Evolutionary conservation across 2,329 filamentous ascomycete genomes (phyloP).

Genomic region (Alternaria postmessia): DNA sequence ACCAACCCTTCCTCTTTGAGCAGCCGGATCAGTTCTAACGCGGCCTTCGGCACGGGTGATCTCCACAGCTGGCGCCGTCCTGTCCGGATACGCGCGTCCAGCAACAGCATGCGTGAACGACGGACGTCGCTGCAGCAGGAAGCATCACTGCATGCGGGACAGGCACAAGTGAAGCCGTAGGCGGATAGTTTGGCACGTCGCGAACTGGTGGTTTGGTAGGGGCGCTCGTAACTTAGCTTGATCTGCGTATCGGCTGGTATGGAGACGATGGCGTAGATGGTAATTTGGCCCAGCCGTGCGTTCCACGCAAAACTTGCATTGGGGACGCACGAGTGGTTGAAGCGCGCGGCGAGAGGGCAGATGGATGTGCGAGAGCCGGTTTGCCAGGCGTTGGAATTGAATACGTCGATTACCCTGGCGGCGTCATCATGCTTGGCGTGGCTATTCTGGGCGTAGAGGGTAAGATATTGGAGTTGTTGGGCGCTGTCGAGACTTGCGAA

Average conservation of each 20-base stretch:
- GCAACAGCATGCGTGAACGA: slow-evolving; percentile 23
- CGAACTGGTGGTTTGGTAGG: slow-evolving; percentile 24
- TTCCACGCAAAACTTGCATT: slow-evolving; percentile 45
- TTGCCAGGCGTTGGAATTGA: slow-evolving; percentile 34
- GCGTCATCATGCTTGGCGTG: background rate
- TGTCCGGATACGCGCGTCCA: slow-evolving; percentile 24
- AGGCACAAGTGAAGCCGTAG: slow-evolving; percentile 35
- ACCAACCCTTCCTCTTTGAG: slow-evolving; percentile 28
- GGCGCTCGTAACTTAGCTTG: slow-evolving; percentile 38
- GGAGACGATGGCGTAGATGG: slow-evolving; percentile 38
- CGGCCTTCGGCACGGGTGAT: slow-evolving; percentile 19
- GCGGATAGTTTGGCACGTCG: slow-evolving; percentile 32
- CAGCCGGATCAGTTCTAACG: slow-evolving; percentile 22
- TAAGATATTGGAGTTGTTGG: slow-evolving; percentile 25
- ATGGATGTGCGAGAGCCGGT: slow-evolving; percentile 31
- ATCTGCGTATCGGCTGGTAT: slow-evolving; percentile 44
- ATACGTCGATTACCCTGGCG: slow-evolving; percentile 27
- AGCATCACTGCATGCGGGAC: slow-evolving; percentile 34
- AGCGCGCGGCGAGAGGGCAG: slow-evolving; percentile 41
- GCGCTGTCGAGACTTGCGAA: slow-evolving; percentile 13
- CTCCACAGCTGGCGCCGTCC: slow-evolving; percentile 23
- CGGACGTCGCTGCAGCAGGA: slow-evolving; percentile 18
- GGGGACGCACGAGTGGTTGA: slow-evolving; percentile 49
- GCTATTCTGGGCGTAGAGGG: slow-evolving; percentile 19
- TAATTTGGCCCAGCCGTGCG: slow-evolving; percentile 12